Percentiles rank a stretch among this genome's conserved stretches.
Conservation (phyloP, 2,329 filamentous ascomycete genomes). For the Xylariales sp. region DNA sequence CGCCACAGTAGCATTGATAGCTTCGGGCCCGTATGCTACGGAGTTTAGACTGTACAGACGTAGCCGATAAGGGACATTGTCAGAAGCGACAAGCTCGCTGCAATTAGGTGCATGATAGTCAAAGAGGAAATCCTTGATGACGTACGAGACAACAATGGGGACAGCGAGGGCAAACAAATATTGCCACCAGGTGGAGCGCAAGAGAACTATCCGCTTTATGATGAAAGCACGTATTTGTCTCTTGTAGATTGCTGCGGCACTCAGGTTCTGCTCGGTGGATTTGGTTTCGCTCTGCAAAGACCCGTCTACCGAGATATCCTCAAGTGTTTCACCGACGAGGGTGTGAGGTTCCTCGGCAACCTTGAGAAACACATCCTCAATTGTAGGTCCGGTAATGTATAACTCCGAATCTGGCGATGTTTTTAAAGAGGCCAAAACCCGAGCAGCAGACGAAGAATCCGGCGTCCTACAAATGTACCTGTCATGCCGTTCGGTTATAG, state of each 20-base stretch:
- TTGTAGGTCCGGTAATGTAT: constrained; percentile 70
- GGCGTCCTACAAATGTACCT: constrained; percentile 67
- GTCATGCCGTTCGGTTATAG: constrained; percentile 54
- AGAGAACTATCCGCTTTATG: constrained; percentile 43
- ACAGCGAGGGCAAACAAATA: constrained; percentile 46
- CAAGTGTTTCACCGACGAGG: constrained; percentile 37
- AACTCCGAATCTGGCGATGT: constrained; percentile 66
- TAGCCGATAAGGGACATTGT: background rate
- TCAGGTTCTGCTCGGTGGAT: background rate
- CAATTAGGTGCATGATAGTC: background rate
- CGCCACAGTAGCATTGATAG: background rate
- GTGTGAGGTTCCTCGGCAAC: constrained; percentile 65
- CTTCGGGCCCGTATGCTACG: background rate
- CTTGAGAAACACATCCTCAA: constrained; percentile 75
- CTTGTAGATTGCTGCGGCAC: background rate
- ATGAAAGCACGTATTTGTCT: constrained; percentile 44
- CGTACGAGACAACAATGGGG: constrained; percentile 42
- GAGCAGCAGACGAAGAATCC: constrained; percentile 65
- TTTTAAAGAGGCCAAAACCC: constrained; percentile 66
- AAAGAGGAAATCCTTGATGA: constrained; percentile 33
- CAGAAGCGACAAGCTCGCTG: background rate
- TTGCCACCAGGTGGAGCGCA: constrained; percentile 45
- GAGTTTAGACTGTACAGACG: background rate
- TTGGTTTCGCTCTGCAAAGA: constrained; percentile 23
- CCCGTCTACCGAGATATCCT: constrained; percentile 30